Conservation (phyloP, 2,329 filamentous ascomycete genomes). For the Fusarium sp. region DNA sequence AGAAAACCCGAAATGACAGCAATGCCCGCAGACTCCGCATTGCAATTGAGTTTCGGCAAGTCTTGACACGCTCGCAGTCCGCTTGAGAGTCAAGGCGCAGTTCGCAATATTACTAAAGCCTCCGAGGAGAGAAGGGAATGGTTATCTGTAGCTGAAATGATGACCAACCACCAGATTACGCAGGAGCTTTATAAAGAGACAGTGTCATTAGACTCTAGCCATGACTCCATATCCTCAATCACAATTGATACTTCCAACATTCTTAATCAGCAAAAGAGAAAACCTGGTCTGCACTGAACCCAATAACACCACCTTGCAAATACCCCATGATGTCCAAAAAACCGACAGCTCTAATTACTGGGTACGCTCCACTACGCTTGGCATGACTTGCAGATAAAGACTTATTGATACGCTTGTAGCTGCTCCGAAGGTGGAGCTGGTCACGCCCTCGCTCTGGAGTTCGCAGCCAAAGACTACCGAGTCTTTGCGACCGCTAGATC, state of each 20-base stretch:
- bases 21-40: neutral
- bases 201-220: neutral
- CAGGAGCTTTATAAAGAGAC: accelerated
- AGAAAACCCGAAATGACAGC: neutral
- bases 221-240: neutral
- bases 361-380: neutral
- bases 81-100: accelerated
- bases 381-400: accelerated
- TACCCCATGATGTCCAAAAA: neutral
- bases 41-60: neutral
- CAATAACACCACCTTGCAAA: neutral
- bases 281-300: too few relatives aligned
- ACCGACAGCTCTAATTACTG: neutral
- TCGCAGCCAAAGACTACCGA: neutral
- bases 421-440: constrained; percentile 7
- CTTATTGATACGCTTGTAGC: neutral
- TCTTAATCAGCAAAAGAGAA: too few relatives aligned
- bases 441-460: constrained; percentile 3
- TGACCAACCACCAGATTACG: accelerated
- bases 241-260: neutral
- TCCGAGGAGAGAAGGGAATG: neutral
- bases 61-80: neutral
- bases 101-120: neutral
- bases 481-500: constrained; percentile 18
- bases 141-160: neutral